Percentiles rank a stretch among this genome's conserved stretches.
These are phyloP conservation scores for Lactarius deliciosus DNA, from an alignment of 768 basidiomycete species.

Conservation along the genomic window DNA sequence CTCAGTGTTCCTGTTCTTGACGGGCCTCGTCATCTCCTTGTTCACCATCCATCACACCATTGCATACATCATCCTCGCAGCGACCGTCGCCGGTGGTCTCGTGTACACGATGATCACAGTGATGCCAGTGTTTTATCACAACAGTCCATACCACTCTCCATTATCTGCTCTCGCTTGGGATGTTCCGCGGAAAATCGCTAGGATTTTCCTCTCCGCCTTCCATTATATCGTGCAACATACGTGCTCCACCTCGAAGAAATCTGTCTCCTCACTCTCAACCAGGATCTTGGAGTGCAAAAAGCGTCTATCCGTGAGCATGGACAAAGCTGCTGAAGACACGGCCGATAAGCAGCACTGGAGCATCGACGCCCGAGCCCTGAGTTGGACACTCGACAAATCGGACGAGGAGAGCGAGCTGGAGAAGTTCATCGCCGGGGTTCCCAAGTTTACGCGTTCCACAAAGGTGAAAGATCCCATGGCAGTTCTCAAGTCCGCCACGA, in stretches of 20 bases:
- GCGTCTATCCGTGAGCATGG: not conserved
- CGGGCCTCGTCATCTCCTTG: slow-evolving; percentile 23
- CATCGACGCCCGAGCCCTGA: slow-evolving; percentile 2
- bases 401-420: slow-evolving; percentile 16
- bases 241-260: fast-evolving
- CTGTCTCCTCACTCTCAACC: not conserved
- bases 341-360: not conserved
- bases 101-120: slow-evolving; percentile 15
- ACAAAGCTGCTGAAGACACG: not conserved
- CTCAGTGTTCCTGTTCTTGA: slow-evolving; percentile 20
- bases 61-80: slow-evolving; percentile 5
- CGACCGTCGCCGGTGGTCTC: not conserved
- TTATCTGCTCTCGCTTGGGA: slow-evolving; percentile 9
- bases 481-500: not conserved
- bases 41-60: slow-evolving; percentile 18
- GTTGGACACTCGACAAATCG: slow-evolving; percentile 17
- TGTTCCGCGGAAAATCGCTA: not conserved
- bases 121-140: slow-evolving; percentile 7
- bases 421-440: slow-evolving; percentile 13
- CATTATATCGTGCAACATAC: not conserved
- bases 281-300: not conserved
- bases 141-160: slow-evolving; percentile 19
- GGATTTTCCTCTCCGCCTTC: not conserved
- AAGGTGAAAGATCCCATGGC: not conserved
- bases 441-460: slow-evolving; percentile 6